A percentile compares a stretch with the other conserved stretches of the same genome.
Evolutionary conservation across 108 stramenopile species (phyloP).

Genomic region (Cylindrotheca fusiformis): DNA sequence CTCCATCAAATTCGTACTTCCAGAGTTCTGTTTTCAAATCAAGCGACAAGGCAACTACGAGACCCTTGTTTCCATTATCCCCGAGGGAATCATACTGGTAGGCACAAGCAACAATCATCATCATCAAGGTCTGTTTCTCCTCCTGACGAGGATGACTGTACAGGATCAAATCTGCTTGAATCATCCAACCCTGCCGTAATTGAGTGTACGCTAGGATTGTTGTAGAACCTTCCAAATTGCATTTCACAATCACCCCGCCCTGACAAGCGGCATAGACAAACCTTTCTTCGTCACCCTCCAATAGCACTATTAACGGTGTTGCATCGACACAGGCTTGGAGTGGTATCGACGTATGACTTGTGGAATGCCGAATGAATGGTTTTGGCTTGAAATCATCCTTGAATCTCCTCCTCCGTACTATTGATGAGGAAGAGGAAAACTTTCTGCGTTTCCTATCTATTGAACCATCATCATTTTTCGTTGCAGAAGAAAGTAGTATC

Average conservation of each 20-base stretch:
- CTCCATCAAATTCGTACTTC: conserved; percentile 14
- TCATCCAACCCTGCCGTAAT: conserved; percentile 23
- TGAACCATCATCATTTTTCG: too few relatives aligned
- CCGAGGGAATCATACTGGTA: background rate
- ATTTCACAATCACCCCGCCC: conserved; percentile 33
- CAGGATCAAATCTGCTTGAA: conserved; percentile 30
- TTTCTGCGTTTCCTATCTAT: too few relatives aligned
- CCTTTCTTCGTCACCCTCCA: background rate
- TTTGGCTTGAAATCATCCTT: too few relatives aligned
- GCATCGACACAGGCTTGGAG: conserved; percentile 43
- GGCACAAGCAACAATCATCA: conserved; percentile 16
- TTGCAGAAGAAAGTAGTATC: too few relatives aligned
- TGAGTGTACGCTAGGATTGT: conserved; percentile 3
- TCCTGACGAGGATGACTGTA: too few relatives aligned
- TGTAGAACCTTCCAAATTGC: background rate
- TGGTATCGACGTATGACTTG: conserved; percentile 14
- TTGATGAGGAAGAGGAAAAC: too few relatives aligned
- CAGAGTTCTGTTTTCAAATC: conserved; percentile 20
- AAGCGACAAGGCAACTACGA: conserved; percentile 17
- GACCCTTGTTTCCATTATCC: conserved; percentile 1
- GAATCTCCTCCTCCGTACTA: too few relatives aligned
- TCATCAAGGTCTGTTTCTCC: background rate
- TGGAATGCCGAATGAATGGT: conserved; percentile 1
- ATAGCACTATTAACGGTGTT: conserved; percentile 11
- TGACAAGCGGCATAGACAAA: conserved; percentile 35